Conservation (phyloP, 2,329 filamentous ascomycete species). For the Neonectria magnoliae region DNA sequence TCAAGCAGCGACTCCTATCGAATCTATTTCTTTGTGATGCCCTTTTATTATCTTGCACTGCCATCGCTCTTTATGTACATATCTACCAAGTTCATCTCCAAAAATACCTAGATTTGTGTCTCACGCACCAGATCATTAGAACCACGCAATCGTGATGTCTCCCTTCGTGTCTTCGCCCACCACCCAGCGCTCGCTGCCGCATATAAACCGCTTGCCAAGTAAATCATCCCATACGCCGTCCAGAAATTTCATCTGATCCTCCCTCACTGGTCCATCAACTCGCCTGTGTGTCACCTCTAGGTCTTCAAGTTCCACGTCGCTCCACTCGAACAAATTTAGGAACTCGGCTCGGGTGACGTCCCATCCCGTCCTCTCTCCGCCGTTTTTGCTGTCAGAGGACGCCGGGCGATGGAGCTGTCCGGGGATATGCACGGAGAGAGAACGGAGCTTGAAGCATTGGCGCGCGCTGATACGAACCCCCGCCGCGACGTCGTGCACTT, state of each 20-base stretch:
- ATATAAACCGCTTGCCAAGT: slow-evolving; percentile 62
- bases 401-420: slow-evolving; percentile 46
- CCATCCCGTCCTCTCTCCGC: background rate
- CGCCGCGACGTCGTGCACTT: slow-evolving; percentile 56
- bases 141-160: slow-evolving; percentile 63
- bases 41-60: slow-evolving; percentile 6
- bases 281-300: slow-evolving; percentile 14
- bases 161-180: slow-evolving; percentile 65
- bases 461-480: slow-evolving; percentile 57
- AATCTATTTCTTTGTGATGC: slow-evolving; percentile 35
- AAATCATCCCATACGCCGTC: slow-evolving; percentile 59
- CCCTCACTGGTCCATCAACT: slow-evolving; percentile 29
- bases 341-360: slow-evolving; percentile 11
- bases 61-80: slow-evolving; percentile 14
- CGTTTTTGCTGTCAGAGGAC: background rate
- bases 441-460: slow-evolving; percentile 59
- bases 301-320: slow-evolving; percentile 15
- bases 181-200: slow-evolving; percentile 70
- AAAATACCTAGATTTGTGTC: slow-evolving; percentile 4
- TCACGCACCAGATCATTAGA: slow-evolving; percentile 43
- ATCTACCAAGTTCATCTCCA: slow-evolving; percentile 38
- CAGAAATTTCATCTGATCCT: slow-evolving; percentile 52
- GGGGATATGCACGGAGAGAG: slow-evolving; percentile 55
- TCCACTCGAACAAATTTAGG: slow-evolving; percentile 14
- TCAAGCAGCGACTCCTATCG: slow-evolving; percentile 27